Evolutionary conservation across 805 yeast genomes (phyloP).

Genomic region (Sungouiella thailandica): DNA sequence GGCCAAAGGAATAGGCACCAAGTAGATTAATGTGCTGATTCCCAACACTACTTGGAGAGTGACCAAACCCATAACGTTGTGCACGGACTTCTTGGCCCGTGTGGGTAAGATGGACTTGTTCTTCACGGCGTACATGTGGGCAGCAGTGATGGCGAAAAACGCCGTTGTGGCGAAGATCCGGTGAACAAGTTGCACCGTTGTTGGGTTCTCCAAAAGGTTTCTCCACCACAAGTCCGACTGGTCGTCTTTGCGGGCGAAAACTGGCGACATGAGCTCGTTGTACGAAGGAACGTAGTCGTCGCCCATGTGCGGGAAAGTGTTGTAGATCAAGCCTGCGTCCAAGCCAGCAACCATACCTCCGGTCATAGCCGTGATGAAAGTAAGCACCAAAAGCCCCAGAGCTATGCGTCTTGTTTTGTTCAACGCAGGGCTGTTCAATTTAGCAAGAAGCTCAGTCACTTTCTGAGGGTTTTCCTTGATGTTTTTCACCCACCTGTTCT

Average conservation of each 20-base stretch:
- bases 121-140: conserved; percentile 63
- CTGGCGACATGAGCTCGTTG: conserved; percentile 74
- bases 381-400: conserved; percentile 55
- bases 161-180: conserved; percentile 81
- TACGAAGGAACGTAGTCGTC: conserved; percentile 63
- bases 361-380: conserved; percentile 89
- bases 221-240: conserved; percentile 82
- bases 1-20: conserved; percentile 90
- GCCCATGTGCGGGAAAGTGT: conserved; percentile 97
- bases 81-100: conserved; percentile 49
- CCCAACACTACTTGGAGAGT: conserved; percentile 82
- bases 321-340: conserved; percentile 95
- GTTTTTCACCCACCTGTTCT: conserved; percentile 56
- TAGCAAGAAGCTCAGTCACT: conserved; percentile 50
- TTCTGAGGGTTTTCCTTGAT: conserved; percentile 44
- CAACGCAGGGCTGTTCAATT: conserved; percentile 59
- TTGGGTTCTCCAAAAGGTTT: conserved; percentile 89
- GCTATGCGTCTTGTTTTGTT: conserved; percentile 53
- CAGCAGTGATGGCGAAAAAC: conserved; percentile 61
- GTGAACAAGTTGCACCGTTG: conserved; percentile 91
- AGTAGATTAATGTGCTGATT: conserved; percentile 73
- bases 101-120: conserved; percentile 54
- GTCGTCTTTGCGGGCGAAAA: conserved; percentile 63
- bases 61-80: conserved; percentile 76
- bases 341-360: conserved; percentile 98